Base-by-base conservation (phyloP, 2,329 filamentous ascomycete genomes). In the Fusarium burgessii region DNA sequence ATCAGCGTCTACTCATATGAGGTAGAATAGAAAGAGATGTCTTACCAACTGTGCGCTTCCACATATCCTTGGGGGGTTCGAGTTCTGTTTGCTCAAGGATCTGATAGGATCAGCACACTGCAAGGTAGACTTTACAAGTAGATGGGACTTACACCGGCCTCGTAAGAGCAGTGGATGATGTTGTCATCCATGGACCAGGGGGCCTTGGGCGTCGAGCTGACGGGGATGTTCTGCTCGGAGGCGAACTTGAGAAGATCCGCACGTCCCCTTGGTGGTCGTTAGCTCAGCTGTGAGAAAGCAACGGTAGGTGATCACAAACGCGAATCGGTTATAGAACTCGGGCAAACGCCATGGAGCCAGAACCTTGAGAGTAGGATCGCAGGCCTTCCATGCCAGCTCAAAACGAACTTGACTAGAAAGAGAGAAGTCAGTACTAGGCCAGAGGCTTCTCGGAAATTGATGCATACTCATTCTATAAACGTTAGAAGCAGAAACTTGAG, bases 281-380 rank as follows among this genome's bases (percentile, higher is more conserved):
- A 64, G 47, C 2, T 62, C 23, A n/a, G 7, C 25, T 35, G 14
- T n/a, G 20, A 58, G 18, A 29, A 32, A 58, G 27, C 2, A 6
- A 29, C 13, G 11, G 11, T 14, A 8, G 13, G 33, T 1, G 17
- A 27, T 36, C 13, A 63, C 61, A 23, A 25, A 61, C 78, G 80
- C 86, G 86, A 93, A 93, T 68, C 87, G 85, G 74, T 92, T 84
- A 83, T 88, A 91, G 84, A 93, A 93, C 77, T 87, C 86, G 45
- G 90, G 90, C 69, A 91, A 81, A 72, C 92, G 83, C 92, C 92
- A 94, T 32, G 92, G 92, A 18, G 91, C 91, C 77, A 94, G 90
- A 76, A 93, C 88, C 82, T 91, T 89, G 81, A 92, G 90, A 68
- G 82, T 83, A 40, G 63, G 90, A 82, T 92, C 85, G 47, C 89